These are phyloP conservation scores for Paramarasmius palmivorus DNA, from an alignment of 1,284 basidiomycete species.

Conservation along the genomic window DNA sequence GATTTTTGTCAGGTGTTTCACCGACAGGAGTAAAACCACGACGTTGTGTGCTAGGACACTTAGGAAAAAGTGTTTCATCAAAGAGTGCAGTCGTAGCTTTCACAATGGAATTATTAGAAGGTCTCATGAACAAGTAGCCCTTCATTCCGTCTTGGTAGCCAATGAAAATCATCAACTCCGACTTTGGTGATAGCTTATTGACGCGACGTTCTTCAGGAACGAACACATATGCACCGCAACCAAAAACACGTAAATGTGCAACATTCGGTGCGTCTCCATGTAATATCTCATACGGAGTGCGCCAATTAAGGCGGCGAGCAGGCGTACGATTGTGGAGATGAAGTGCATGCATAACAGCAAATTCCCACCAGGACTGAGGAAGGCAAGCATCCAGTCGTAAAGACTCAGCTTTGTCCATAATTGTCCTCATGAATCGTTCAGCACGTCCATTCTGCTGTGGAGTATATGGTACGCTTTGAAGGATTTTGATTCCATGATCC, in stretches of 20 bases:
- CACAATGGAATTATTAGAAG: neutral
- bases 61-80: too few species aligned
- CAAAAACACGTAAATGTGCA: neutral
- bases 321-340: slow-evolving; percentile 27
- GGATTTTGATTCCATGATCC: slow-evolving; percentile 6
- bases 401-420: slow-evolving; percentile 17
- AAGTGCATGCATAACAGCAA: slow-evolving; percentile 19
- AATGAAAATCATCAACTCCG: neutral
- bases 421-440: slow-evolving; percentile 9
- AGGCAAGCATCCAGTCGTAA: slow-evolving; percentile 21
- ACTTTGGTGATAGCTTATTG: neutral
- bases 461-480: slow-evolving; percentile 5
- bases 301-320: neutral
- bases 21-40: too few species aligned
- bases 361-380: slow-evolving; percentile 27
- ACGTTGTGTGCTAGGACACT: neutral
- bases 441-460: slow-evolving; percentile 16
- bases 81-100: neutral
- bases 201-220: neutral
- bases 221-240: neutral
- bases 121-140: neutral
- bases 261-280: neutral
- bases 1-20: neutral
- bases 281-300: neutral
- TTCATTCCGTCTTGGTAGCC: neutral